Percentiles rank a stretch among this genome's conserved stretches.
Evolutionary conservation across 2,329 filamentous ascomycete genomes (phyloP).

Genomic region (Bertia moriformis): DNA sequence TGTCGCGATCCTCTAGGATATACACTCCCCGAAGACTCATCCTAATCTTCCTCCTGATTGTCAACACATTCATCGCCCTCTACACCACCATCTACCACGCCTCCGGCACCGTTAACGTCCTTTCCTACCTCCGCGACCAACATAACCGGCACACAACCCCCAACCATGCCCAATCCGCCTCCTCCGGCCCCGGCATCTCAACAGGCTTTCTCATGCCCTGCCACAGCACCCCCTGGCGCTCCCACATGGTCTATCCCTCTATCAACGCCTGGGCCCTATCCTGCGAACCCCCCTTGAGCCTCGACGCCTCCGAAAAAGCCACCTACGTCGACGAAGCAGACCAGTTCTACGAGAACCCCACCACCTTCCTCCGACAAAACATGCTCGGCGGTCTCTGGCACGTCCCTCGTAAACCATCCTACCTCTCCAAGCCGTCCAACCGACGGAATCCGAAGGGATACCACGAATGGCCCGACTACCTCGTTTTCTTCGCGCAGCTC

Average conservation of each 20-base stretch:
- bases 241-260: constrained; percentile 32
- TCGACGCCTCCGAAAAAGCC: constrained; percentile 19
- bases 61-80: constrained; percentile 36
- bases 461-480: constrained; percentile 1
- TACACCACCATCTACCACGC: constrained; percentile 45
- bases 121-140: constrained; percentile 33
- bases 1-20: neutral
- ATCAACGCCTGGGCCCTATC: constrained; percentile 6
- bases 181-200: neutral
- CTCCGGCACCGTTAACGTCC: constrained; percentile 40
- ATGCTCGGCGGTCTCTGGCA: constrained; percentile 1
- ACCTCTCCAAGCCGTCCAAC: neutral
- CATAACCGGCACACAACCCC: neutral
- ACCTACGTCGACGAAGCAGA: constrained; percentile 53
- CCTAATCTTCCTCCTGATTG: constrained; percentile 24
- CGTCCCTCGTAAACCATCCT: neutral
- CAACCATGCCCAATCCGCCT: neutral
- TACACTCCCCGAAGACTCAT: constrained; percentile 14
- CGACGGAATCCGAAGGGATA: neutral
- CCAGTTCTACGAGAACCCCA: constrained; percentile 43
- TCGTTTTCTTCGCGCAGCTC: constrained; percentile 35
- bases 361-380: constrained; percentile 19
- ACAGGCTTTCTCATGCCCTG: constrained; percentile 57
- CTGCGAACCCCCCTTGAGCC: neutral
- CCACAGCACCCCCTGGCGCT: constrained; percentile 56